These are phyloP conservation scores for Physaria fendleri DNA, from an alignment of 345 rosid genomes.

Conservation along the genomic window DNA sequence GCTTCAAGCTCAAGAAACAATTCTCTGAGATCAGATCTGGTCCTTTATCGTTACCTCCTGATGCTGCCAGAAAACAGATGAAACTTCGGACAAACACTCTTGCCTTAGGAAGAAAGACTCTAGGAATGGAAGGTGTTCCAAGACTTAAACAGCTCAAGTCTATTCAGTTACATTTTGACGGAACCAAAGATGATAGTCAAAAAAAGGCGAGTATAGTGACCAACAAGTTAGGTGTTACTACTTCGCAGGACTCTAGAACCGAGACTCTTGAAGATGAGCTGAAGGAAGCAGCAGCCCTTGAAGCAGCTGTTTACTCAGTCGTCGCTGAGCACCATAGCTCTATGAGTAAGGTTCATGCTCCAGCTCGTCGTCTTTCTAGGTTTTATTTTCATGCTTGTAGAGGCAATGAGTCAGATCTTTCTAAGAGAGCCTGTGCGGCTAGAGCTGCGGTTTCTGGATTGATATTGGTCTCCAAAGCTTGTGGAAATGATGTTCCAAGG, in stretches of 20 bases:
- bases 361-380: constrained; percentile 87
- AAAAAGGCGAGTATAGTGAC: constrained; percentile 13
- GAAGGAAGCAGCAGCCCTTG: constrained; percentile 83
- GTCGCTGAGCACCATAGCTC: constrained; percentile 94
- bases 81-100: constrained; percentile 54
- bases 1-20: constrained; percentile 28
- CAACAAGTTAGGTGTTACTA: constrained; percentile 26
- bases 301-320: constrained; percentile 80
- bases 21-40: constrained; percentile 32
- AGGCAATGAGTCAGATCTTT: constrained; percentile 27
- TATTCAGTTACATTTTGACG: constrained; percentile 43
- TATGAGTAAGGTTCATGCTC: constrained; percentile 68
- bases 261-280: constrained; percentile 79
- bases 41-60: constrained; percentile 32
- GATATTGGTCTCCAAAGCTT: constrained; percentile 81
- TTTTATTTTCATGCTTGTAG: constrained; percentile 76
- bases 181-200: constrained; percentile 29
- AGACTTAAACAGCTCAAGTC: constrained; percentile 54
- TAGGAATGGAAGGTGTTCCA: constrained; percentile 41
- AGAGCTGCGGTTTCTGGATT: constrained; percentile 78
- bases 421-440: constrained; percentile 61
- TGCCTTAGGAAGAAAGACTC: constrained; percentile 36
- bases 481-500: constrained; percentile 95
- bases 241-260: constrained; percentile 38
- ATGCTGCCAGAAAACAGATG: constrained; percentile 40